phyloP scores from a whole-genome alignment of 1,139 yeast genomes.

The Waltiozyma solani region DNA sequence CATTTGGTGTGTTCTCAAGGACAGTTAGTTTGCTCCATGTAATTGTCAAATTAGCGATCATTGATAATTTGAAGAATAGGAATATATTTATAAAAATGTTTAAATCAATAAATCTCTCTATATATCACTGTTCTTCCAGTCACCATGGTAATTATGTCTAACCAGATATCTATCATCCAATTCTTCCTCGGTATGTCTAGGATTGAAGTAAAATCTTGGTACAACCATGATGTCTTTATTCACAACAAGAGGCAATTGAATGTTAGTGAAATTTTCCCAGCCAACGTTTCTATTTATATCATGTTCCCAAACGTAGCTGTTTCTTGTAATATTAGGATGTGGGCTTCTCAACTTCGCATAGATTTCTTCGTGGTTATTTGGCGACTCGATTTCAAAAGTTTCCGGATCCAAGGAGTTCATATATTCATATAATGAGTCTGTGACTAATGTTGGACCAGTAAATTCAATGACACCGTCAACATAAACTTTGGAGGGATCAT shows the following conservation, averaged over 20 bases:
- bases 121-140: slow-evolving; percentile 9
- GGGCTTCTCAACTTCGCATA: slow-evolving; percentile 4
- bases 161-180: slow-evolving; percentile 4
- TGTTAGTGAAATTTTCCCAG: slow-evolving; percentile 12
- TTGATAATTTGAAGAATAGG: too few relatives aligned
- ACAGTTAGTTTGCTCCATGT: too few relatives aligned
- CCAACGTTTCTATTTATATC: slow-evolving; percentile 7
- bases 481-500: slow-evolving; percentile 7
- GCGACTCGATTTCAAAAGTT: slow-evolving; percentile 25
- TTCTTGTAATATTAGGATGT: slow-evolving; percentile 2
- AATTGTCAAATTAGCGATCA: too few relatives aligned
- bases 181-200: slow-evolving; percentile 2
- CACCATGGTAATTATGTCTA: slow-evolving; percentile 8
- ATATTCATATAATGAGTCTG: slow-evolving; percentile 44
- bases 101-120: too few relatives aligned
- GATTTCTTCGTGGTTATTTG: slow-evolving; percentile 7
- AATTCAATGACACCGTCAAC: slow-evolving; percentile 38
- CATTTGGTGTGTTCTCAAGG: too few relatives aligned
- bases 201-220: slow-evolving; percentile 10
- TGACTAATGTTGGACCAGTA: slow-evolving; percentile 55
- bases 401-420: slow-evolving; percentile 24
- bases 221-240: slow-evolving; percentile 9
- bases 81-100: too few relatives aligned
- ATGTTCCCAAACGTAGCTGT: slow-evolving; percentile 3
- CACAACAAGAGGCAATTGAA: slow-evolving; percentile 7